phyloP scores from a whole-genome alignment of 2,329 filamentous ascomycete genomes.

The Diaporthe helianthi region DNA sequence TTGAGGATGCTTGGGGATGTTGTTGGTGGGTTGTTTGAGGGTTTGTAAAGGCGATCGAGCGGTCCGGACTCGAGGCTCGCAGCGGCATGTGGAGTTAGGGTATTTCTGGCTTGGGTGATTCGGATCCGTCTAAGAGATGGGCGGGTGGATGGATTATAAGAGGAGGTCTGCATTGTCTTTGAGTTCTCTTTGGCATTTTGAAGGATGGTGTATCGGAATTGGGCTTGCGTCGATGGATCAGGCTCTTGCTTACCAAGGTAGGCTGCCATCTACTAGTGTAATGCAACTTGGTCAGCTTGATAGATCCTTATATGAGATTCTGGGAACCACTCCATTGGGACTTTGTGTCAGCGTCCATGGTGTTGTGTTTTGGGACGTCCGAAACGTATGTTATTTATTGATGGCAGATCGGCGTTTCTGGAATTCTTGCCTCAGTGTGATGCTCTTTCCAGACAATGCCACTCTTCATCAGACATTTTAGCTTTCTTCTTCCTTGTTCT shows the following conservation, averaged over 20 bases:
- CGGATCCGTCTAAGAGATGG: background rate
- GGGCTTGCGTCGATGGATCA: background rate
- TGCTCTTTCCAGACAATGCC: background rate
- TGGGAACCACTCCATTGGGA: background rate
- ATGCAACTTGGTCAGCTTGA: background rate
- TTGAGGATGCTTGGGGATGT: constrained; percentile 82
- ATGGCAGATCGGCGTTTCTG: background rate
- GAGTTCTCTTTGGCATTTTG: background rate
- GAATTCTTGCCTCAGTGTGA: background rate
- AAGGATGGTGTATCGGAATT: background rate
- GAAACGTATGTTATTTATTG: background rate
- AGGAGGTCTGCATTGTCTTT: background rate
- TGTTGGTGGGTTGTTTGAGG: constrained; percentile 66
- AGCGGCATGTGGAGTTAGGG: background rate
- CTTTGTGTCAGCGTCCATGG: background rate
- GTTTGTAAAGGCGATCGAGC: constrained; percentile 44
- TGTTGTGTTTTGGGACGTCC: background rate
- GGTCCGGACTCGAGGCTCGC: background rate
- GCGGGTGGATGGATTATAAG: too few species aligned
- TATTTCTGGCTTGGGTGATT: background rate
- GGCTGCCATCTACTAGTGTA: background rate
- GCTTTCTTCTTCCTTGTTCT: background rate
- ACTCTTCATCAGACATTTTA: background rate
- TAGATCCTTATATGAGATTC: background rate
- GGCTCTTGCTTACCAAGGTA: background rate